These are phyloP conservation scores for Euphorbia lathyris DNA, from an alignment of 345 rosid genomes.

Conservation along the genomic window DNA sequence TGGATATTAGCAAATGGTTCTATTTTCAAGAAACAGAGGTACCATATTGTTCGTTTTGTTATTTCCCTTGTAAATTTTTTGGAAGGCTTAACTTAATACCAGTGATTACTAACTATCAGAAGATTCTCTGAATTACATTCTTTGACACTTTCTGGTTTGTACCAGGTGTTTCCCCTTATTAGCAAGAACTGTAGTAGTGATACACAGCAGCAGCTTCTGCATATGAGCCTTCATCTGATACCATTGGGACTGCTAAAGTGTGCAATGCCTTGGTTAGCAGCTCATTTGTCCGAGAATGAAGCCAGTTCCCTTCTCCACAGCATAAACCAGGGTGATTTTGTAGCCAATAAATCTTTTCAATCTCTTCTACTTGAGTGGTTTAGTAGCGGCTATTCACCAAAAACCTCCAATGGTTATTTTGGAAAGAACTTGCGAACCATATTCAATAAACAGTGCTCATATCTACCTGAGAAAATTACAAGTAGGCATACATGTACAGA, in stretches of 20 bases:
- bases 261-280: slow-evolving; percentile 65
- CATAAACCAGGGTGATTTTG: slow-evolving; percentile 33
- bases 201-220: slow-evolving; percentile 55
- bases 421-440: slow-evolving; percentile 44
- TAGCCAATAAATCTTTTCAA: slow-evolving; percentile 39
- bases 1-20: slow-evolving; percentile 43
- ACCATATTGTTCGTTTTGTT: slow-evolving; percentile 10
- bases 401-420: slow-evolving; percentile 50
- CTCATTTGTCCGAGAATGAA: slow-evolving; percentile 55
- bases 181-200: slow-evolving; percentile 46
- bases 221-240: slow-evolving; percentile 53
- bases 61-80: background rate
- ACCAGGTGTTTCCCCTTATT: slow-evolving; percentile 55
- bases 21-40: slow-evolving; percentile 60
- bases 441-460: slow-evolving; percentile 41
- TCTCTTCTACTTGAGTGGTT: slow-evolving; percentile 65
- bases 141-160: slow-evolving; percentile 20
- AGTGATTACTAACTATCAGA: background rate
- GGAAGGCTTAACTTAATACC: background rate
- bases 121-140: slow-evolving; percentile 10
- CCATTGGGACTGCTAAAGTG: slow-evolving; percentile 78
- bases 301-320: slow-evolving; percentile 46
- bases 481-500: slow-evolving; percentile 23
- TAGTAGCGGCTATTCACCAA: slow-evolving; percentile 51
- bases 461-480: slow-evolving; percentile 28